Base-by-base conservation (phyloP, 352 stramenopile genomes). In the Globisporangium carolinianum region DNA sequence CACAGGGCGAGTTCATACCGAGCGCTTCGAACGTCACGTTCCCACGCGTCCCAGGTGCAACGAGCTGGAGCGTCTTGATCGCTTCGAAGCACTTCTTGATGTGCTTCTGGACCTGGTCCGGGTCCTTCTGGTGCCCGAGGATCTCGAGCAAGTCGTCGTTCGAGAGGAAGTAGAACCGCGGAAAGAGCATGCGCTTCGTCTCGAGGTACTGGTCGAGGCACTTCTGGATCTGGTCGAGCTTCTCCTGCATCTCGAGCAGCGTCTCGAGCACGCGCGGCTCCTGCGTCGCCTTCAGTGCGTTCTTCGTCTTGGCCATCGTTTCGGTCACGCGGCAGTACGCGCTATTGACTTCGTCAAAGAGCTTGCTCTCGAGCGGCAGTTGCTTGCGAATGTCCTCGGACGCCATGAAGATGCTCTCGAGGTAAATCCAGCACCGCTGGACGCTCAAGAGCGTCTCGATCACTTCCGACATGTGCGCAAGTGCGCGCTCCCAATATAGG, bases 351-450 rank as follows among this genome's bases (percentile, higher is more conserved):
- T 92, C 80, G 41, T 96, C 83, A 72, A 96, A 96, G 3, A 96
- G 66, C 48, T 75, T 76, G 36, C 71, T 86, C 61, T 96, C 87
- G 8, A 93, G 55, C 10, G 92, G 92, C 12, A 98, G 67, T 63
- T 98, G 92, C 72, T 97, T 97, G 8, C 85, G 86, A 61, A 98
- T 98, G 73, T 98, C 92, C 63, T 97, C 92, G 2, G 81, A 96
- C 1, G 87, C 90, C 87, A 97, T 97, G 61, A 98, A 98, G 42
- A 98, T 98, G 51, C 72, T 94, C 70, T 98, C 93, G 45, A 98
- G 61, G 62, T 98, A 98, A 15, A 98, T 97, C 92, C 92, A 98
- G 62, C 94, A 97, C 1, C 89, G 84, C 58, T 98, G 92, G 12
- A 98, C 91, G 7, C 72, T 76, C 7, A 98, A 69, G 14, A 94